A percentile compares a stretch with the other conserved stretches of the same genome.
Conservation (phyloP, 805 yeast genomes). For the Lachancea nothofagi region DNA sequence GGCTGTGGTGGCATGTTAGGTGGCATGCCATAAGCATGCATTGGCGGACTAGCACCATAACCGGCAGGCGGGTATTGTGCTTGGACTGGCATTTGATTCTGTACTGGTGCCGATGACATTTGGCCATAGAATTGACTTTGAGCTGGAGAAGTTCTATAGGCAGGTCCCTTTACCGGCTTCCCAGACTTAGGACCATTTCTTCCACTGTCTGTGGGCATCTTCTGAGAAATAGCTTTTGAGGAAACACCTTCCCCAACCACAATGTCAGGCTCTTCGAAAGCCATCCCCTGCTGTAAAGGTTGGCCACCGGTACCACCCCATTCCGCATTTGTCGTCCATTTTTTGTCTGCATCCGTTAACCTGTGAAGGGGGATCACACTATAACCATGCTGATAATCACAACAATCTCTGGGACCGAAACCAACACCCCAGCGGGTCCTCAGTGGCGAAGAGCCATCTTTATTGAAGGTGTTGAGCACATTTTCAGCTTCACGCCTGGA, state of each 20-base stretch:
- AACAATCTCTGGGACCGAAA: slow-evolving; percentile 97
- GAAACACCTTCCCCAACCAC: slow-evolving; percentile 93
- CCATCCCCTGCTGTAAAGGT: slow-evolving; percentile 71
- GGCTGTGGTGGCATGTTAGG: slow-evolving; percentile 17
- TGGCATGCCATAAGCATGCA: slow-evolving; percentile 15
- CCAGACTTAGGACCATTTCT: slow-evolving; percentile 82
- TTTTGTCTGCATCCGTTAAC: slow-evolving; percentile 87
- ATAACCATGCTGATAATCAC: slow-evolving; percentile 87
- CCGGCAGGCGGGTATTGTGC: slow-evolving; percentile 9
- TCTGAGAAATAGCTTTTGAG: slow-evolving; percentile 83
- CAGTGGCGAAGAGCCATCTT: slow-evolving; percentile 55
- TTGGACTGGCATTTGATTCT: slow-evolving; percentile 28
- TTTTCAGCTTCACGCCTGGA: slow-evolving; percentile 88
- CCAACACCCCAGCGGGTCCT: slow-evolving; percentile 99
- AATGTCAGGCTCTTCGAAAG: slow-evolving; percentile 95
- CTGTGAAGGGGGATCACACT: slow-evolving; percentile 82
- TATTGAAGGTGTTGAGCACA: slow-evolving; percentile 66
- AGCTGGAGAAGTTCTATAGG: slow-evolving; percentile 28
- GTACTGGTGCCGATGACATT: slow-evolving; percentile 23
- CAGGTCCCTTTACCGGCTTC: slow-evolving; percentile 24
- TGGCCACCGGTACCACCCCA: slow-evolving; percentile 97
- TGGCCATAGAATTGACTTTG: slow-evolving; percentile 23
- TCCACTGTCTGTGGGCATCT: slow-evolving; percentile 87
- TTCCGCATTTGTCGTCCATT: slow-evolving; percentile 85
- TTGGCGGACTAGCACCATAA: slow-evolving; percentile 7